Conservation (phyloP, 371 early-diverging fungal species). For the Amoeboaphelidium occidentale region DNA sequence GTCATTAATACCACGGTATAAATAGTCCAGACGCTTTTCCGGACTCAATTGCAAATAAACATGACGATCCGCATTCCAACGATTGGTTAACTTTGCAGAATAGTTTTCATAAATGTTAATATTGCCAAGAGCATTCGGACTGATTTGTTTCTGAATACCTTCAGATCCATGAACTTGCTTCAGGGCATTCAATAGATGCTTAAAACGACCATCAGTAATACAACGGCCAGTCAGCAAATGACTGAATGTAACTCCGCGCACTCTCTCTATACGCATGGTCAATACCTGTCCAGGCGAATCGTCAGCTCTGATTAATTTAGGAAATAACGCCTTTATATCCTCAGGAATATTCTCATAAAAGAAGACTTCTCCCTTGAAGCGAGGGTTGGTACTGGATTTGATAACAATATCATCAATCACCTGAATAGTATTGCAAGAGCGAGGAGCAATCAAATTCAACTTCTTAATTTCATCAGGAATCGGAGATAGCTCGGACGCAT, state of each 20-base stretch:
- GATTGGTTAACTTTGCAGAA: no score
- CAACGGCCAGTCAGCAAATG: neutral
- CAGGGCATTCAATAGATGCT: neutral
- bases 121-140: no score
- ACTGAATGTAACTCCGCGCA: neutral
- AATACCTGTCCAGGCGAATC: neutral
- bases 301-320: neutral
- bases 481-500: neutral
- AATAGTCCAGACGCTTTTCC: neutral
- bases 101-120: no score
- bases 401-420: conserved; percentile 1
- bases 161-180: neutral
- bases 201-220: neutral
- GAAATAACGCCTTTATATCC: neutral
- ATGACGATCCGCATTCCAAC: no score
- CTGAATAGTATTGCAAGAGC: neutral
- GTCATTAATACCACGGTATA: neutral
- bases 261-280: neutral
- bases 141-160: neutral
- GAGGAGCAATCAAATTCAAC: neutral
- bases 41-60: no score
- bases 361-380: neutral
- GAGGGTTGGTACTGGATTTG: neutral
- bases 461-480: neutral
- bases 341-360: neutral